phyloP scores from a whole-genome alignment of 1,284 basidiomycete genomes.

The Anthracocystis setariae region DNA sequence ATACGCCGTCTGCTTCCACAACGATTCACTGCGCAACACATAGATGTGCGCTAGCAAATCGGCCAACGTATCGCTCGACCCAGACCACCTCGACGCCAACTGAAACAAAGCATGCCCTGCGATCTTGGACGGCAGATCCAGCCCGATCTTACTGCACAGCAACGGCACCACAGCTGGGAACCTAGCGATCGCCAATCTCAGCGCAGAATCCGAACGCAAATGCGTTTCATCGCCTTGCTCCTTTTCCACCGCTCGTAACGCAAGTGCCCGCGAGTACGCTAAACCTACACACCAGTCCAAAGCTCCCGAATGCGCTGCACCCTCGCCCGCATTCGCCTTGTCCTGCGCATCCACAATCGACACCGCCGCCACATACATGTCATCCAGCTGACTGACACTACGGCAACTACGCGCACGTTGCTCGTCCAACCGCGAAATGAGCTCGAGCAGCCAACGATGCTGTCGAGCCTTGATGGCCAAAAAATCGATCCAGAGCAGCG shows the following conservation, averaged over 20 bases:
- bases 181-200: conserved; percentile 57
- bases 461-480: conserved; percentile 63
- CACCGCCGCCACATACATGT: conserved; percentile 35
- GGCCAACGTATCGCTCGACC: conserved; percentile 27
- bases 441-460: conserved; percentile 58
- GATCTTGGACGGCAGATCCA: conserved; percentile 40
- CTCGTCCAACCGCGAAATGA: conserved; percentile 51
- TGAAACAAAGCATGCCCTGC: conserved; percentile 28
- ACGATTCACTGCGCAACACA: conserved; percentile 54
- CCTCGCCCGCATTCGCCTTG: conserved; percentile 42
- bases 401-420: conserved; percentile 16
- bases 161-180: conserved; percentile 55
- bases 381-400: conserved; percentile 24
- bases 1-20: conserved; percentile 62
- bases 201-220: conserved; percentile 37
- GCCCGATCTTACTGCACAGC: conserved; percentile 57
- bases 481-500: conserved; percentile 66
- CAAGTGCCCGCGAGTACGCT: conserved; percentile 56
- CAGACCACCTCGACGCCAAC: conserved; percentile 17
- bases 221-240: conserved; percentile 50
- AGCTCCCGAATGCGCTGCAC: conserved; percentile 28
- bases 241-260: conserved; percentile 52
- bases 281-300: conserved; percentile 64
- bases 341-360: conserved; percentile 49
- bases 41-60: conserved; percentile 62